phyloP scores from a whole-genome alignment of 441 rosid genomes.

The Populus trichocarpa region DNA sequence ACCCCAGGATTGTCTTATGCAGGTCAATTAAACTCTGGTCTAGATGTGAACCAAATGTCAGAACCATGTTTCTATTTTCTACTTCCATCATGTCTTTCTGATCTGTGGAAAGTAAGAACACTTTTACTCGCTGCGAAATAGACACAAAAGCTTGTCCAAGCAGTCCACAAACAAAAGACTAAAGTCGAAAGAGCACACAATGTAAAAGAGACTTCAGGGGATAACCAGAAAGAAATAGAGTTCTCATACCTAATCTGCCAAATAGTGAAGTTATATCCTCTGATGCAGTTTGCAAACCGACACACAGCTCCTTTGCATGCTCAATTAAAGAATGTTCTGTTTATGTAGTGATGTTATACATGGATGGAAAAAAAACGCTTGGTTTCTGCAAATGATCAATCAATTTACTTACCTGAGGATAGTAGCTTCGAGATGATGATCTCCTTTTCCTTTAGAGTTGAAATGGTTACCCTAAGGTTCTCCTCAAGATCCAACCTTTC shows the following conservation, averaged over 20 bases:
- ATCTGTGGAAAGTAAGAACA: constrained; percentile 38
- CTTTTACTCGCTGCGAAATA: background rate
- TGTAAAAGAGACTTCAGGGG: background rate
- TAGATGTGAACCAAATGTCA: constrained; percentile 84
- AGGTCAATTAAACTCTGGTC: constrained; percentile 64
- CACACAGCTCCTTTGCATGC: constrained; percentile 59
- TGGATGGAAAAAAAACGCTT: background rate
- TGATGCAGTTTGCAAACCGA: constrained; percentile 75
- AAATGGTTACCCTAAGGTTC: constrained; percentile 40
- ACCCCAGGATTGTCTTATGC: constrained; percentile 68
- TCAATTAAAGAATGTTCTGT: constrained; percentile 66
- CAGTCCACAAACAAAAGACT: no score
- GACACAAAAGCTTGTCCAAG: no score
- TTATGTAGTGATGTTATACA: constrained; percentile 12
- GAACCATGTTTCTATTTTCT: constrained; percentile 60
- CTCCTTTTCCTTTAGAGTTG: constrained; percentile 57
- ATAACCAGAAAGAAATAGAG: background rate
- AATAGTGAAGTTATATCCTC: constrained; percentile 65
- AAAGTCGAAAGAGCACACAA: background rate
- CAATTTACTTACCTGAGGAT: constrained; percentile 48
- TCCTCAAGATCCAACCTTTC: constrained; percentile 71
- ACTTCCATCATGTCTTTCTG: constrained; percentile 73
- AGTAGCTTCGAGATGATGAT: constrained; percentile 52
- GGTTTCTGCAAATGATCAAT: constrained; percentile 1
- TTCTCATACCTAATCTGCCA: constrained; percentile 57